Evolutionary conservation across 352 stramenopile genomes (phyloP), one percentile per base, ranked within the genome.

Genomic region (Globisporangium recalcitrans): DNA sequence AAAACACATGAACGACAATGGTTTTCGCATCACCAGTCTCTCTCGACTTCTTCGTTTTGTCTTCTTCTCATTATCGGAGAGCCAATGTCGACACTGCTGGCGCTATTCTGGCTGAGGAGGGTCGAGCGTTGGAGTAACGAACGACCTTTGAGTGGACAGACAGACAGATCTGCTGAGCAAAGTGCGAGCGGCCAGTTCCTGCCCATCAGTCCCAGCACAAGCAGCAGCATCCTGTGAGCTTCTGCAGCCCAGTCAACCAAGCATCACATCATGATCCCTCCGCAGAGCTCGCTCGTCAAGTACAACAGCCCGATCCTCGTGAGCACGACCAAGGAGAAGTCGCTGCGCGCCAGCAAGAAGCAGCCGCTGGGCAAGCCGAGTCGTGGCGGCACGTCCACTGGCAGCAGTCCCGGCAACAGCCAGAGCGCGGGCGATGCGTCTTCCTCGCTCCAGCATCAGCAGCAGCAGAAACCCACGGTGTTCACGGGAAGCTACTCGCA

Each of bases 221-320:
- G 1, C 3, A 22, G 38, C 9, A 38, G 10, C 32, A 38, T 13
- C 32, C 4, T 13, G 9, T 14, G 32, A 38, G 32, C 32, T 21
- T 5, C 8, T 46, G 10, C 8, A 21, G 38, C 16, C n/a, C n/a
- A n/a, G n/a, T 7, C 16, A 6, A 11, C 40, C n/a, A n/a, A n/a
- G n/a, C n/a, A n/a, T n/a, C n/a, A n/a, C 57, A 55, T 3, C 31
- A 96, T 96, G 87, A 90, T 95, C 26, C 87, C 87, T 26, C 85
- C 85, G 46, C 83, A 95, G 69, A 91, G 73, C 61, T 94, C 83
- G 56, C 72, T 97, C 26, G 90, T 97, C 49, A 96, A 96, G 72
- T 97, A 97, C 78, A 91, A 95, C 64, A 96, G 86, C 60, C 87
- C 90, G 57, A 90, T 96, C 63, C 73, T 97, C 54, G 88, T 97